phyloP scores from a whole-genome alignment of 2,329 filamentous ascomycete species.

The Monilinia vaccinii-corymbosi region DNA sequence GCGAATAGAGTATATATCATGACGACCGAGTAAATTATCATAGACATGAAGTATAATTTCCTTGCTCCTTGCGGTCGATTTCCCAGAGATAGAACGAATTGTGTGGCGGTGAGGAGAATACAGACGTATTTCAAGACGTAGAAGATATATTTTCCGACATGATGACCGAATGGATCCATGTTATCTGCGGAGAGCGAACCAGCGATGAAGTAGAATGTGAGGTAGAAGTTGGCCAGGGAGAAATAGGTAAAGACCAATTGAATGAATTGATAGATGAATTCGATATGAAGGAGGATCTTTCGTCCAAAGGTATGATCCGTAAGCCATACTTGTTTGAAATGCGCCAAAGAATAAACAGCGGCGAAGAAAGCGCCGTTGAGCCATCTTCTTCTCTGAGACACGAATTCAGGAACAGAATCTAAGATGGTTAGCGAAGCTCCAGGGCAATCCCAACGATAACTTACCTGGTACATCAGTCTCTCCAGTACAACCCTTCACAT shows the following conservation, averaged over 20 bases:
- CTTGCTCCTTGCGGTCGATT: conserved; percentile 93
- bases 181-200: conserved; percentile 72
- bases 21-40: conserved; percentile 86
- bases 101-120: conserved; percentile 79
- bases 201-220: conserved; percentile 96
- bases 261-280: conserved; percentile 92
- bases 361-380: conserved; percentile 98
- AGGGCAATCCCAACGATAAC: conserved; percentile 25
- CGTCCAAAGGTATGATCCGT: conserved; percentile 87
- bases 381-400: conserved; percentile 93
- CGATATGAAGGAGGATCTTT: conserved; percentile 86
- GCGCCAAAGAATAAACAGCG: conserved; percentile 91
- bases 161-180: conserved; percentile 86
- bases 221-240: conserved; percentile 96
- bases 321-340: conserved; percentile 85
- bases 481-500: conserved; percentile 91
- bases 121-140: conserved; percentile 76
- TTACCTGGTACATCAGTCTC: conserved; percentile 96
- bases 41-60: conserved; percentile 77
- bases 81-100: conserved; percentile 94
- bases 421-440: conserved; percentile 12
- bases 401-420: conserved; percentile 93
- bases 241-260: conserved; percentile 95
- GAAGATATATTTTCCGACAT: conserved; percentile 78
- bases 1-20: conserved; percentile 95